phyloP scores from a whole-genome alignment of 2,329 filamentous ascomycete genomes.

The Xylariomycetidae sp. region DNA sequence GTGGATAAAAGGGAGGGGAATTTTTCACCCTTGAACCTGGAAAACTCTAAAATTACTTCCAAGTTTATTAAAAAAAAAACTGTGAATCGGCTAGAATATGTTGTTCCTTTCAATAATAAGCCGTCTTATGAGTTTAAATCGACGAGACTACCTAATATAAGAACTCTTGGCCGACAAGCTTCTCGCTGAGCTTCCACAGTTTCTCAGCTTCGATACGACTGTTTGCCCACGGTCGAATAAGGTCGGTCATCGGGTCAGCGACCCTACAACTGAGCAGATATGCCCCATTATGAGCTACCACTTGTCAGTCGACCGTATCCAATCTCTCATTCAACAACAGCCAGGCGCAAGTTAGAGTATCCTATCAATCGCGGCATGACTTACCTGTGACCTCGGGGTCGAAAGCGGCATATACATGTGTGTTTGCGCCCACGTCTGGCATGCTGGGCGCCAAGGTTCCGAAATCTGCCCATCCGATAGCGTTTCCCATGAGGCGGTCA shows the following conservation, averaged over 20 bases:
- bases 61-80: too few species aligned
- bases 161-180: conserved; percentile 27
- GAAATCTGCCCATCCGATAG: conserved; percentile 3
- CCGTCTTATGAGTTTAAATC: too few species aligned
- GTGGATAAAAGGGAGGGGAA: too few species aligned
- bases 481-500: conserved; percentile 2
- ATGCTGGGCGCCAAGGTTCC: conserved; percentile 19
- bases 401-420: conserved; percentile 28
- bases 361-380: background rate
- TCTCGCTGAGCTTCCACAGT: conserved; percentile 29
- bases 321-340: too few species aligned
- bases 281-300: conserved; percentile 17
- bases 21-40: too few species aligned
- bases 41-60: too few species aligned
- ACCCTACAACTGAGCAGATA: conserved; percentile 26
- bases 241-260: conserved; percentile 12
- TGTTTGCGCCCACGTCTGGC: conserved; percentile 25
- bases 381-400: conserved; percentile 2
- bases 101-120: too few species aligned
- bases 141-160: too few species aligned
- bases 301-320: background rate
- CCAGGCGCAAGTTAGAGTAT: background rate
- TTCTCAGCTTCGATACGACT: conserved; percentile 22
- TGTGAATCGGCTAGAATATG: too few species aligned
- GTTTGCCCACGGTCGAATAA: conserved; percentile 20